Evolutionary conservation across 23 red algal genomes (phyloP), one percentile per base, ranked within the genome.

Genomic region (Chondrus crispus): DNA sequence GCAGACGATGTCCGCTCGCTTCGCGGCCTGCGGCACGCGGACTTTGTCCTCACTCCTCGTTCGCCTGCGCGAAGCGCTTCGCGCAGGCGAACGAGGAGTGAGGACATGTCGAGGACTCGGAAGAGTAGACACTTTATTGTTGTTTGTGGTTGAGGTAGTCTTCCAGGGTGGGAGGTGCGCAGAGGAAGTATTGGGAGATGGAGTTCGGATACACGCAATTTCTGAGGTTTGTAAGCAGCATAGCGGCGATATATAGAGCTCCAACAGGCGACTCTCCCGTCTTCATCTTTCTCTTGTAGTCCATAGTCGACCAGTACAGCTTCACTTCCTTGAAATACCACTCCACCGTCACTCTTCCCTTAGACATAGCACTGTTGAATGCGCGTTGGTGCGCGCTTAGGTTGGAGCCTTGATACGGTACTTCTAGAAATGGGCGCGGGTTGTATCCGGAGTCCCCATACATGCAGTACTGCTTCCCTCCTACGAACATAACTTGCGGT

Each of bases 251-350:
- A 28, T 58, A 83, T 47, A 58, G 26, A n/a, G 32, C 24, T 35
- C 24, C 1, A 39, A 83, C 2, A 9, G 52, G 78, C 6, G 16
- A 58, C 46, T 83, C 19, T 62, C 78, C 46, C 9, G 41, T 14
- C 6, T 44, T 2, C 52, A 88, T 70, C 62, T 88, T 88, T 44
- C 49, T 28, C 18, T 47, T 36, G 64, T 45, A 74, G 64, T 88
- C 62, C 19, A 88, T 19, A 2, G 84, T 45, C 26, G 63, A 46
- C 37, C 22, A 88, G 26, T 66, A 66, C 64, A 71, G 1, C 44
- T 71, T 71, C 19, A 88, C 0, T 35, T 88, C 84, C 62, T 88
- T 88, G 32, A 71, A 88, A 12, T 46, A 38, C 84, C 84, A 88
- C 68, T 88, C 43, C 35, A 74, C 68, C 20, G 84, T 68, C 10